phyloP scores from a whole-genome alignment of 2,329 filamentous ascomycete species.

The Xylariaceae sp. region DNA sequence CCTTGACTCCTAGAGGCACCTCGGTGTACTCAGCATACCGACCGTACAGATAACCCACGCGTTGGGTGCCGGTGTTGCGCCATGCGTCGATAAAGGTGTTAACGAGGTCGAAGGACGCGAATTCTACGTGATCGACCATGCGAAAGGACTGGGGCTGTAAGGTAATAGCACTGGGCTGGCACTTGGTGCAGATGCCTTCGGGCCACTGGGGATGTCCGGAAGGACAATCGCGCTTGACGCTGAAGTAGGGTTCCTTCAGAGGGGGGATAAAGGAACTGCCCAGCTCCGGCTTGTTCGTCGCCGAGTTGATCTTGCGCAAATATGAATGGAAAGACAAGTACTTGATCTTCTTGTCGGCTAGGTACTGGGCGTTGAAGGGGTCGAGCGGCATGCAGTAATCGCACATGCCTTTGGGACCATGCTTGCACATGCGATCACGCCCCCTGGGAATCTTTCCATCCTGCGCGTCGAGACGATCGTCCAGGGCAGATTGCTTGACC shows the following conservation, averaged over 20 bases:
- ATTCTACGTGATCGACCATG: slow-evolving; percentile 98
- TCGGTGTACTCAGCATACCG: slow-evolving; percentile 86
- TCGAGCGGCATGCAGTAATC: slow-evolving; percentile 98
- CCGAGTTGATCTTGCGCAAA: slow-evolving; percentile 88
- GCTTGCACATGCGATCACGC: slow-evolving; percentile 65
- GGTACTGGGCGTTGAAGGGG: slow-evolving; percentile 82
- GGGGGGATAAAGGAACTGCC: slow-evolving; percentile 95
- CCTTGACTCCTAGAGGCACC: slow-evolving; percentile 90
- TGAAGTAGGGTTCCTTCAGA: slow-evolving; percentile 84
- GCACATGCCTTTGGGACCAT: slow-evolving; percentile 97
- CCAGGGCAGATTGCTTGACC: slow-evolving; percentile 79
- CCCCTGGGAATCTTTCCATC: slow-evolving; percentile 59
- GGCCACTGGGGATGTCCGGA: slow-evolving; percentile 92
- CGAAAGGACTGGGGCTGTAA: slow-evolving; percentile 89
- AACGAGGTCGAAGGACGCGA: slow-evolving; percentile 76
- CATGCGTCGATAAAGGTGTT: slow-evolving; percentile 90
- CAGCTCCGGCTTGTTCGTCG: slow-evolving; percentile 92
- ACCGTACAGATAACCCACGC: slow-evolving; percentile 87
- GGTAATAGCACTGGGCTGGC: slow-evolving; percentile 94
- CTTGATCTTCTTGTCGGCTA: slow-evolving; percentile 96
- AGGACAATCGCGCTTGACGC: slow-evolving; percentile 83
- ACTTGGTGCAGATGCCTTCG: slow-evolving; percentile 96
- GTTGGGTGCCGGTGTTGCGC: slow-evolving; percentile 77
- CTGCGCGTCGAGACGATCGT: slow-evolving; percentile 78
- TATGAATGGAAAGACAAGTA: slow-evolving; percentile 95